A percentile compares a stretch with the other conserved stretches of the same genome.
These are phyloP conservation scores for Uronychia setigera DNA, from an alignment of 73 alveolate genomes.

Conservation along the genomic window DNA sequence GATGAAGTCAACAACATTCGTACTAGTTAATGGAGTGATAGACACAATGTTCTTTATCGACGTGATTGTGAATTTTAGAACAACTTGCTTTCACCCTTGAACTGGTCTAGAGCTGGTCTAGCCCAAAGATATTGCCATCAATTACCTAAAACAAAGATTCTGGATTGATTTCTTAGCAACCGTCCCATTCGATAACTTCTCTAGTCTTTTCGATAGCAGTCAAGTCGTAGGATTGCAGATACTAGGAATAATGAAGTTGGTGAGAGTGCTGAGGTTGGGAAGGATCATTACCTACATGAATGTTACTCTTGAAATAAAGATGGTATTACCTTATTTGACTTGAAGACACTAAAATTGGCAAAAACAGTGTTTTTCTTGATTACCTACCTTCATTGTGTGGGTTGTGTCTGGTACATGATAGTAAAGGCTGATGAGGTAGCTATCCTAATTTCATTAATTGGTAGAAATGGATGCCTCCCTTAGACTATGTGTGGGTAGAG, in stretches of 20 bases:
- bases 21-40: constrained; percentile 11
- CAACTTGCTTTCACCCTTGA: constrained; percentile 25
- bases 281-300: constrained; percentile 7
- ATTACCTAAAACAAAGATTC: constrained; percentile 36
- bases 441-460: constrained; percentile 3
- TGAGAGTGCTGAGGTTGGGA: constrained; percentile 11
- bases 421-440: background rate
- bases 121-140: constrained; percentile 19
- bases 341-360: background rate
- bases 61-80: constrained; percentile 45
- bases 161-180: constrained; percentile 44
- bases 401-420: constrained; percentile 24
- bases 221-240: background rate
- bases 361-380: constrained; percentile 3
- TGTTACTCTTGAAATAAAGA: constrained; percentile 6
- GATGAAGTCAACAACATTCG: background rate
- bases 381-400: constrained; percentile 18
- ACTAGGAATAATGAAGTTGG: background rate
- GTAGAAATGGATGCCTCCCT: constrained; percentile 37
- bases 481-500: constrained; percentile 19
- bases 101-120: constrained; percentile 32
- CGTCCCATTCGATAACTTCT: constrained; percentile 33
- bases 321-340: background rate
- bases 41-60: constrained; percentile 47
- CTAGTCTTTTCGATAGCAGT: background rate